Evolutionary conservation across 192 early-diverging fungal genomes (phyloP), one percentile per base, ranked within the genome.

Genomic region (Umbelopsis sp.): DNA sequence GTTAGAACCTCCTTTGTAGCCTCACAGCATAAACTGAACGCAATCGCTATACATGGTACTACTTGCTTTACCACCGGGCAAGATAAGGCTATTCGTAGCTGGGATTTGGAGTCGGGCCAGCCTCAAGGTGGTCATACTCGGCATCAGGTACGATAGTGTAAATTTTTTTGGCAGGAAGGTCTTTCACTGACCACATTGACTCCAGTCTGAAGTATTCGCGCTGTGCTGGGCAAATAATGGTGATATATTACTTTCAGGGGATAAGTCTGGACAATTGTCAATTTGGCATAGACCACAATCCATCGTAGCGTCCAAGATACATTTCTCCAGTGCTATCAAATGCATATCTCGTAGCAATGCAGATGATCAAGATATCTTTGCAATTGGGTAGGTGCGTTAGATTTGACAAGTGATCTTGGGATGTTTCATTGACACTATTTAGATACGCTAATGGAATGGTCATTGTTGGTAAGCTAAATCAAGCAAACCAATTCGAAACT

Each of bases 401-500:
- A 5, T 7, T 2, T 1, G 25, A 7, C 8, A n/a, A 16, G 3
- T 18, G 21, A 35, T 25, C 27, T 33, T 18, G 27, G 2, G 10
- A 2, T 11, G 9, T 5, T 10, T n/a, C 25, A 52, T 20, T 35
- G 18, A 61, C 55, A n/a, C 25, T 10, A 52, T 37, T 12, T 18
- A 61, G 55, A 30, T 61, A 61, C 33, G 55, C 55, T 11, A 61
- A 61, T 61, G 55, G 55, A 4, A 61, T 61, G 55, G 35, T 61
- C 13, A 61, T 61, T 25, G 27, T 37, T 35, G 55, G 55, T 4
- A 61, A 61, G 16, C 2, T 61, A 35, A 61, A 61, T 30, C 5
- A 12, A 4, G 7, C 33, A 16, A 25, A 33, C 11, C 55, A 61
- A 61, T 61, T 61, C 30, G 55, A 61, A 22, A 64, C 74, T 11